Conservation (phyloP, 768 basidiomycete genomes). For the Leccinum broughii region DNA sequence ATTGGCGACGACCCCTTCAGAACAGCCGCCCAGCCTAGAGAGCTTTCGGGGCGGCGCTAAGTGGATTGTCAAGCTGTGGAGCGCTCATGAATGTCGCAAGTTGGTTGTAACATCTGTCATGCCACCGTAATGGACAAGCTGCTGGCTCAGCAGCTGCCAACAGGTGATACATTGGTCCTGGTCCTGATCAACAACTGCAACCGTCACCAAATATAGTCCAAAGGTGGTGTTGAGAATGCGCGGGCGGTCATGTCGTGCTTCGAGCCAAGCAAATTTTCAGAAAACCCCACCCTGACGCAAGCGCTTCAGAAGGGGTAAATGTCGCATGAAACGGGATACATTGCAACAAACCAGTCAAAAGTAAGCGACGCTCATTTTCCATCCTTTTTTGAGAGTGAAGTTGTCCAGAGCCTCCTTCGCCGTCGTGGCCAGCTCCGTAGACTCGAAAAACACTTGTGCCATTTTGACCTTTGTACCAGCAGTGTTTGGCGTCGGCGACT, state of each 20-base stretch:
- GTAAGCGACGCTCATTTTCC: constrained; percentile 79
- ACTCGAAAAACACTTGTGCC: constrained; percentile 79
- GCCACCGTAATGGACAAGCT: too few relatives aligned
- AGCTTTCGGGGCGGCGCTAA: background rate
- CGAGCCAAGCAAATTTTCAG: background rate
- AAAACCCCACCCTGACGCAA: constrained; percentile 26
- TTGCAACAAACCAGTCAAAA: constrained; percentile 37
- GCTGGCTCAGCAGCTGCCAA: background rate
- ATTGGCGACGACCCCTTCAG: background rate
- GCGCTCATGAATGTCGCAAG: background rate
- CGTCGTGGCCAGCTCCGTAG: constrained; percentile 65
- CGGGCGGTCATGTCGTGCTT: background rate
- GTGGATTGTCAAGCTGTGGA: background rate
- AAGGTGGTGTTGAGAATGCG: constrained; percentile 1
- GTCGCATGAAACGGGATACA: constrained; percentile 12
- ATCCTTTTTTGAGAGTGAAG: constrained; percentile 84
- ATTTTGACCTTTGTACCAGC: constrained; percentile 70
- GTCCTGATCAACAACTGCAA: background rate
- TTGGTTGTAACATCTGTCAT: background rate
- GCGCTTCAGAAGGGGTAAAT: constrained; percentile 39
- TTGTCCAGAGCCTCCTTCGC: constrained; percentile 85
- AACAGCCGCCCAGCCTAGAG: background rate
- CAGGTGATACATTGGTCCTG: background rate
- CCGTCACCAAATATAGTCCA: background rate
- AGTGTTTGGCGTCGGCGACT: constrained; percentile 67